Evolutionary conservation across 495 filamentous ascomycete genomes (phyloP).

Genomic region (Podospora bellae-mahoneyi): DNA sequence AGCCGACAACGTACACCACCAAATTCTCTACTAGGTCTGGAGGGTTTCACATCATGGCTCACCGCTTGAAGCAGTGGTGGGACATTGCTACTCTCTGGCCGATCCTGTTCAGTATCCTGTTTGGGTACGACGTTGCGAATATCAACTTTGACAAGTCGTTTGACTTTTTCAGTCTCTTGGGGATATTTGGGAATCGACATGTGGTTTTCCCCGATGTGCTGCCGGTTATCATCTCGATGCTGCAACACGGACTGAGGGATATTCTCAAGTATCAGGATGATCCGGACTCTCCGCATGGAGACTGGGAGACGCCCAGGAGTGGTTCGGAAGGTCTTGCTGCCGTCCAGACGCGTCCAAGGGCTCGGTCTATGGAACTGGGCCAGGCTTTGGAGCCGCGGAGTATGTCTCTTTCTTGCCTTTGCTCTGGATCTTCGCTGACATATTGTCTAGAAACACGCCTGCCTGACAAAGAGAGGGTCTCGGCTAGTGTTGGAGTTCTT

Average conservation of each 20-base stretch:
- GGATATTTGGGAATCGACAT: conserved; percentile 63
- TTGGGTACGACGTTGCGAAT: conserved; percentile 73
- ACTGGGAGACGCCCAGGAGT: conserved; percentile 20
- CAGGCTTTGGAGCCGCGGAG: conserved; percentile 51
- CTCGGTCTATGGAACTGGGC: conserved; percentile 46
- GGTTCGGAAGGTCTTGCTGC: conserved; percentile 21
- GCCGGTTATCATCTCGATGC: conserved; percentile 78
- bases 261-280: conserved; percentile 61
- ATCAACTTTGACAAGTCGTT: conserved; percentile 71
- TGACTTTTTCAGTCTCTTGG: conserved; percentile 66
- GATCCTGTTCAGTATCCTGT: conserved; percentile 83
- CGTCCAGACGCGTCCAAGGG: conserved; percentile 37
- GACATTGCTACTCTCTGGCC: conserved; percentile 80
- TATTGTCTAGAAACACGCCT: conserved; percentile 27
- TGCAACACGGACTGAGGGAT: conserved; percentile 73
- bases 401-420: conserved; percentile 27
- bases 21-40: conserved; percentile 84
- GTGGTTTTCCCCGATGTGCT: conserved; percentile 76
- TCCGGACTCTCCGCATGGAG: conserved; percentile 48
- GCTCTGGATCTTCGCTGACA: conserved; percentile 19
- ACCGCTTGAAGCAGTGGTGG: conserved; percentile 85
- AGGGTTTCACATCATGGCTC: conserved; percentile 78
- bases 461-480: conserved; percentile 47
- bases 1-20: conserved; percentile 72
- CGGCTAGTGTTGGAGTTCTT: conserved; percentile 55